These are phyloP conservation scores for Amanita polypyramis DNA, from an alignment of 768 basidiomycete genomes.

Conservation along the genomic window DNA sequence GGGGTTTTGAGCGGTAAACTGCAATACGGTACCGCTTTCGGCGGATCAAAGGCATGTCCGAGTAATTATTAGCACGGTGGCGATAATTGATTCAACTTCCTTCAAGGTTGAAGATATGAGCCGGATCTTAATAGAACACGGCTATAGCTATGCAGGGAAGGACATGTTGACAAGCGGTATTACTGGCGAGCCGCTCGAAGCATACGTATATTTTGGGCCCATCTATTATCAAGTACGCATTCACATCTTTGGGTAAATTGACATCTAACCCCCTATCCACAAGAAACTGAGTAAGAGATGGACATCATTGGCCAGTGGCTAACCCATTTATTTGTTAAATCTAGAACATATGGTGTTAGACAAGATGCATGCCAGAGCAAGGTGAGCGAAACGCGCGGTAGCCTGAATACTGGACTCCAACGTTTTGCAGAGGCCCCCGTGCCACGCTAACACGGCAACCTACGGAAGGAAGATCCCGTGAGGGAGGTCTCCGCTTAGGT, in stretches of 20 bases:
- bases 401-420: neutral
- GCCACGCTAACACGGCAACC: constrained; percentile 96
- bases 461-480: constrained; percentile 95
- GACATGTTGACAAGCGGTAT: constrained; percentile 98
- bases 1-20: constrained; percentile 85
- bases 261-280: constrained; percentile 8
- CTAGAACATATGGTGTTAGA: constrained; percentile 99
- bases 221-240: constrained; percentile 86
- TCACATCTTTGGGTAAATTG: constrained; percentile 2
- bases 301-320: neutral
- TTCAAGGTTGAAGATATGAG: constrained; percentile 94
- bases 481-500: constrained; percentile 92
- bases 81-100: neutral
- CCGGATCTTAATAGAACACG: constrained; percentile 85
- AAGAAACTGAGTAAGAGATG: constrained; percentile 84
- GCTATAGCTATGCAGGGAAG: constrained; percentile 97
- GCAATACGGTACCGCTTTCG: constrained; percentile 94
- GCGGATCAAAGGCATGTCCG: constrained; percentile 81
- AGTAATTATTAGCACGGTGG: neutral
- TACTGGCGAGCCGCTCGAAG: constrained; percentile 92
- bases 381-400: constrained; percentile 35
- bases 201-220: constrained; percentile 97
- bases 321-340: constrained; percentile 3
- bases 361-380: constrained; percentile 99
- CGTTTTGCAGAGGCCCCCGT: constrained; percentile 66